Percentiles rank a stretch among this genome's conserved stretches.
These are phyloP conservation scores for Aspergillus fumigatus DNA, from an alignment of 2,329 filamentous ascomycete genomes.

Conservation along the genomic window DNA sequence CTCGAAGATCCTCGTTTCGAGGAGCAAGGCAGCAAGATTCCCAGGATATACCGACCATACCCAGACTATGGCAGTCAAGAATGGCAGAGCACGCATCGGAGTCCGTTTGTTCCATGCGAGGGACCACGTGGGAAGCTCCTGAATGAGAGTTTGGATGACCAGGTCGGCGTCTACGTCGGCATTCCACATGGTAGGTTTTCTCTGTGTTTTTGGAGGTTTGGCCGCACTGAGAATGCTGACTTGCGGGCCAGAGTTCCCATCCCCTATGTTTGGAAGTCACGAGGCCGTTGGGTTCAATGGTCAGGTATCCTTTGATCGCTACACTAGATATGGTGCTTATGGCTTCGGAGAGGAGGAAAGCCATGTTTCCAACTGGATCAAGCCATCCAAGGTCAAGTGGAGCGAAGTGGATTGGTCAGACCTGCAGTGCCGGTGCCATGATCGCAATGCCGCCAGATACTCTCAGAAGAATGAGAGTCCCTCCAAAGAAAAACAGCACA, in stretches of 20 bases:
- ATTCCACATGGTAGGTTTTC: constrained; percentile 20
- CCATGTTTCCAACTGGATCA: constrained; percentile 12
- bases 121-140: constrained; percentile 52
- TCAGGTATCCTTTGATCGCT: constrained; percentile 61
- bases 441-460: constrained; percentile 63
- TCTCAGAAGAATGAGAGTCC: constrained; percentile 22
- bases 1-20: not conserved
- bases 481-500: not conserved
- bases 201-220: constrained; percentile 19
- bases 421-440: constrained; percentile 62
- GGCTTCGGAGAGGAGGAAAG: constrained; percentile 26
- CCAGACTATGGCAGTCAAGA: constrained; percentile 60
- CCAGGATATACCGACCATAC: constrained; percentile 63
- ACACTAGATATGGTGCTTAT: constrained; percentile 61
- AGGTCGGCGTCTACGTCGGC: constrained; percentile 55
- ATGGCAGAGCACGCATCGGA: constrained; percentile 56
- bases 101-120: constrained; percentile 59
- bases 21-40: constrained; percentile 15
- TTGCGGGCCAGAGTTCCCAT: constrained; percentile 46
- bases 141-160: constrained; percentile 57
- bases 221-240: constrained; percentile 37
- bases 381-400: constrained; percentile 45
- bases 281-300: constrained; percentile 55
- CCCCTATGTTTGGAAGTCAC: constrained; percentile 59
- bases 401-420: constrained; percentile 63